Conservation (phyloP, 73 alveolate species). For the Uronychia setigera region DNA sequence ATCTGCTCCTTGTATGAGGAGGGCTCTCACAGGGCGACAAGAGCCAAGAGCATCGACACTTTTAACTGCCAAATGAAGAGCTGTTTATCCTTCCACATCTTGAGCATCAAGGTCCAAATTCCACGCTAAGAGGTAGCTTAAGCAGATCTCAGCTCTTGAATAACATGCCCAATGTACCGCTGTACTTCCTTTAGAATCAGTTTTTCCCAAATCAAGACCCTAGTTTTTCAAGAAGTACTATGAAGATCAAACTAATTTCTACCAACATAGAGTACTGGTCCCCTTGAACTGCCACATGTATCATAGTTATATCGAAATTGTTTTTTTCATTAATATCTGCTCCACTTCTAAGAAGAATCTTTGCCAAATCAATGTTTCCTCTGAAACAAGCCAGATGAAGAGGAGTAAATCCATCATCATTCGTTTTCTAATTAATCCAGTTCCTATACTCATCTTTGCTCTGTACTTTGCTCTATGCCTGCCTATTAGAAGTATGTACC, state of each 20-base stretch:
- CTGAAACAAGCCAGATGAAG: constrained; percentile 92
- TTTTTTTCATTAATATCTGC: constrained; percentile 62
- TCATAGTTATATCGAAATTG: constrained; percentile 68
- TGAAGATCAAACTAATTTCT: constrained; percentile 55
- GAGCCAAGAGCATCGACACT: constrained; percentile 58
- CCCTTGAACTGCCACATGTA: constrained; percentile 95
- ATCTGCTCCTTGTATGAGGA: constrained; percentile 81
- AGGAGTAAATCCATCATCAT: constrained; percentile 91
- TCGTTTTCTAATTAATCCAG: constrained; percentile 84
- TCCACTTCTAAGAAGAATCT: constrained; percentile 46
- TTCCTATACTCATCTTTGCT: constrained; percentile 29
- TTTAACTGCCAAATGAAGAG: constrained; percentile 91
- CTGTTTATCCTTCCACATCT: constrained; percentile 86
- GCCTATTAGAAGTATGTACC: background rate
- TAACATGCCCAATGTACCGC: constrained; percentile 98
- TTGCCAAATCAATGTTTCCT: constrained; percentile 76
- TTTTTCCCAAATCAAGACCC: constrained; percentile 59
- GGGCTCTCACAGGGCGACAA: constrained; percentile 74
- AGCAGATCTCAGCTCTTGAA: constrained; percentile 87
- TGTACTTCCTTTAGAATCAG: constrained; percentile 78
- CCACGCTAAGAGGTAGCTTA: constrained; percentile 81
- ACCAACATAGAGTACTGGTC: constrained; percentile 80
- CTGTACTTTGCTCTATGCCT: background rate
- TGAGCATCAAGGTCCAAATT: constrained; percentile 72
- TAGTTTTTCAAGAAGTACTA: constrained; percentile 63